Base-by-base conservation (phyloP, 2,329 filamentous ascomycete species). In the Aspergillus sp. region DNA sequence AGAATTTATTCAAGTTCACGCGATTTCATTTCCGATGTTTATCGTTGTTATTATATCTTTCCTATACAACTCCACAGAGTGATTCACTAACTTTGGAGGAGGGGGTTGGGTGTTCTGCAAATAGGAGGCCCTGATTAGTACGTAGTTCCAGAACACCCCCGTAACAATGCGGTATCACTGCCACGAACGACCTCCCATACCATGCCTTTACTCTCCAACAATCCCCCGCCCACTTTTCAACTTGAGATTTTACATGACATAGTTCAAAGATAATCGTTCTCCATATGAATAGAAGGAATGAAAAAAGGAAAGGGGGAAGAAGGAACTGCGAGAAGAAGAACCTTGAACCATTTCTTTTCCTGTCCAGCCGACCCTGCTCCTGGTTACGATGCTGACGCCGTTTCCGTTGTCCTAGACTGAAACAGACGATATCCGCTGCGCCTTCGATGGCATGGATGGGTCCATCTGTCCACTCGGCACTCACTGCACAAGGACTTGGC, bases 401-500 rank as follows among this genome's bases (percentile, higher is more conserved):
- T 50, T 50, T 28, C 47, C 47, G 23, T 50, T 50, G 47, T 30
- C 23, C 45, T 30, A 50, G 47, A 30, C 25, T 50, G 47, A 50
- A 50, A 50, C 47, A 50, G 47, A 17, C 47, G 47, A 50, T 50
- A 48, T 45, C 36, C 41, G 49, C 54, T 53, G 59, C 59, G 55
- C 49, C 59, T 59, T 57, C 47, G 55, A 58, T 28, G 55, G 51
- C 59, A 61, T 55, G 47, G 47, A 50, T 50, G 47, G 47, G 47
- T 43, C 32, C 56, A 58, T 59, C 59, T 53, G 54, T 54, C 43
- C 38, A 45, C 36, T 36, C 32, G 32, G 12, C 32, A 36, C 32
- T 60, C 57, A 58, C 25, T 50, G 47, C 25, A 32, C 47, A 48
- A 38, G 58, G 51, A 53, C 63, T 65, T 65, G 62, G 62, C 62